Conservation (phyloP, 2,329 filamentous ascomycete genomes). For the Ophiocordyceps camponoti-saundersi region DNA sequence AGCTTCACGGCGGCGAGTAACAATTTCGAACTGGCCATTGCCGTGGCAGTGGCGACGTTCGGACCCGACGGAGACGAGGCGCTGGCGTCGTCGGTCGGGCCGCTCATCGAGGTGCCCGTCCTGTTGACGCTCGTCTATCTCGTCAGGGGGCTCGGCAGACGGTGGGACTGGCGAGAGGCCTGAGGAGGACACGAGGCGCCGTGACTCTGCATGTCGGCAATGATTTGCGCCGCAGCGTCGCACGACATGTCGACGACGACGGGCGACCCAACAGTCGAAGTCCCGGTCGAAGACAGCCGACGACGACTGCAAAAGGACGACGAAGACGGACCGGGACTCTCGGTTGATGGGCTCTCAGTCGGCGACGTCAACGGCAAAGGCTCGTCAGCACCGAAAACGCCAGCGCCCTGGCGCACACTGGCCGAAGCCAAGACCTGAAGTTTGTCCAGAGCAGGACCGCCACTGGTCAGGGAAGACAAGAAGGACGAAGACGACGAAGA, state of each 20-base stretch:
- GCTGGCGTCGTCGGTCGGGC: slow-evolving; percentile 67
- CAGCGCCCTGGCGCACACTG: slow-evolving; percentile 11
- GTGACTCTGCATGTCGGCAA: slow-evolving; percentile 19
- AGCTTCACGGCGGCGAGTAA: slow-evolving; percentile 85
- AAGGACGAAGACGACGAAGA: too few species aligned
- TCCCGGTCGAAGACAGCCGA: slow-evolving; percentile 4
- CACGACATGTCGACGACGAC: slow-evolving; percentile 13
- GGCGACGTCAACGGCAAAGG: neutral
- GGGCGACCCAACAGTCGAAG: slow-evolving; percentile 5
- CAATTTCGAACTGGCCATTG: slow-evolving; percentile 85
- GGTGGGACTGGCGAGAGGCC: slow-evolving; percentile 1
- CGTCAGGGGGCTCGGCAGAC: neutral
- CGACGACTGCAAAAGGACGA: slow-evolving; percentile 1
- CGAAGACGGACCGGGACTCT: slow-evolving; percentile 5
- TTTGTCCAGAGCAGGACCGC: slow-evolving; percentile 11
- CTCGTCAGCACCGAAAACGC: neutral
- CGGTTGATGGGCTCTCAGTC: neutral
- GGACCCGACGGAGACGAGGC: slow-evolving; percentile 66
- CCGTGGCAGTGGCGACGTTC: slow-evolving; percentile 68
- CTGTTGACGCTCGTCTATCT: slow-evolving; percentile 16
- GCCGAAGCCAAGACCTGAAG: slow-evolving; percentile 21
- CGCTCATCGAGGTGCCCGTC: slow-evolving; percentile 75
- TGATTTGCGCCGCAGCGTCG: slow-evolving; percentile 17
- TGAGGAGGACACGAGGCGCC: slow-evolving; percentile 10
- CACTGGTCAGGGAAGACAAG: too few species aligned